Percentiles rank a stretch among this genome's conserved stretches.
These are phyloP conservation scores for Diphasiastrum complanatum DNA, from an alignment of 83 land plant species.

Conservation along the genomic window DNA sequence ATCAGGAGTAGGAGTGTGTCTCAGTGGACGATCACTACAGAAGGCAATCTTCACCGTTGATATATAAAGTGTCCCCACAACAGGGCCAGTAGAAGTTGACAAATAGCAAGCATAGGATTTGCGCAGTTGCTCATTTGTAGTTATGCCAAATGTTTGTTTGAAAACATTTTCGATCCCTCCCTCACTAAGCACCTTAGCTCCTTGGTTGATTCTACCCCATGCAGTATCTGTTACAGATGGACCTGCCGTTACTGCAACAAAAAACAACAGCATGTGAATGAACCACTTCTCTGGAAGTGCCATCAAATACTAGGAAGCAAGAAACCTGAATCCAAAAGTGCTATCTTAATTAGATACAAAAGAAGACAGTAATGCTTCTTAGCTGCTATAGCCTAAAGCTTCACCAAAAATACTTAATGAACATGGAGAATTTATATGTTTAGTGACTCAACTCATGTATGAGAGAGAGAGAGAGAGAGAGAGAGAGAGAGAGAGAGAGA, in stretches of 20 bases:
- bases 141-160: slow-evolving; percentile 44
- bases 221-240: slow-evolving; percentile 72
- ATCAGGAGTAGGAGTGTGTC: slow-evolving; percentile 35
- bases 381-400: not conserved
- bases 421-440: not conserved
- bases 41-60: slow-evolving; percentile 63
- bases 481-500: not conserved
- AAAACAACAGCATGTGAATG: not conserved
- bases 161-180: slow-evolving; percentile 71
- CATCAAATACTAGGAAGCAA: not conserved
- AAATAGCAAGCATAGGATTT: slow-evolving; percentile 68
- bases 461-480: not conserved
- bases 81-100: slow-evolving; percentile 76
- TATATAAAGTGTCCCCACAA: slow-evolving; percentile 56
- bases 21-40: slow-evolving; percentile 64
- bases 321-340: not conserved
- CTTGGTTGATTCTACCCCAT: slow-evolving; percentile 59
- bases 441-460: not conserved
- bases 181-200: slow-evolving; percentile 61
- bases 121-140: slow-evolving; percentile 45
- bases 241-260: slow-evolving; percentile 54
- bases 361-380: not conserved
- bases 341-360: not conserved
- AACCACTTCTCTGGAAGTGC: too few relatives aligned
- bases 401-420: not conserved